These are phyloP conservation scores for Mesembryanthemum crystallinum DNA, from an alignment of 148 eudicot genomes.

Conservation along the genomic window DNA sequence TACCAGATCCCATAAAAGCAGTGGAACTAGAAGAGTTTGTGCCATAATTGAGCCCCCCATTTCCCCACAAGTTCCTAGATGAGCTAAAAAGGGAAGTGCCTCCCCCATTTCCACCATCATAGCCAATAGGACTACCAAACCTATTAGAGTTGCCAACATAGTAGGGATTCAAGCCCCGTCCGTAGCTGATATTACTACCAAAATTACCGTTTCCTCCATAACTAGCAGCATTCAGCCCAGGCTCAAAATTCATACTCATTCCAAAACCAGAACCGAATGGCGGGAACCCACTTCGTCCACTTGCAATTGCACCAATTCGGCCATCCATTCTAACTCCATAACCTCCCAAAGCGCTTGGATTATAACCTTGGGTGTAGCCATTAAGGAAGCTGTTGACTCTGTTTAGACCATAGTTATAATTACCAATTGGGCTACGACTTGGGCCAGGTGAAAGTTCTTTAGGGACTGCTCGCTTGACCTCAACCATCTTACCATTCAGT, in stretches of 20 bases:
- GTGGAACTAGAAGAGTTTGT: conserved; percentile 31
- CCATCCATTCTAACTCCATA: conserved; percentile 64
- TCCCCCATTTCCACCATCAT: conserved; percentile 48
- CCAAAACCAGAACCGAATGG: conserved; percentile 46
- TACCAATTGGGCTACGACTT: conserved; percentile 38
- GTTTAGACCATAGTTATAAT: conserved; percentile 47
- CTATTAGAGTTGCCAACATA: conserved; percentile 46
- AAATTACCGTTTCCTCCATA: conserved; percentile 43
- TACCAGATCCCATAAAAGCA: conserved; percentile 40
- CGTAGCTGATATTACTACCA: conserved; percentile 39
- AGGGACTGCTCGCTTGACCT: conserved; percentile 71
- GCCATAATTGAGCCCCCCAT: conserved; percentile 39
- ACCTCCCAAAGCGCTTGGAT: conserved; percentile 45
- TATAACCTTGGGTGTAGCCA: conserved; percentile 53
- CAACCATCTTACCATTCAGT: conserved; percentile 65
- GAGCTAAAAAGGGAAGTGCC: conserved; percentile 50
- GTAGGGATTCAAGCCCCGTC: conserved; percentile 50
- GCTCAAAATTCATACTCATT: conserved; percentile 53
- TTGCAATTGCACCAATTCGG: conserved; percentile 41
- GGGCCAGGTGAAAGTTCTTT: conserved; percentile 67
- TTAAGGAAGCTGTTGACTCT: conserved; percentile 45
- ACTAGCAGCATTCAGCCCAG: conserved; percentile 37
- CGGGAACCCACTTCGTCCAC: conserved; percentile 52
- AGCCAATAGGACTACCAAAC: conserved; percentile 39
- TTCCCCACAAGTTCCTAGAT: conserved; percentile 47